phyloP scores from a whole-genome alignment of 2,329 filamentous ascomycete genomes.

The Epichloe sibirici region DNA sequence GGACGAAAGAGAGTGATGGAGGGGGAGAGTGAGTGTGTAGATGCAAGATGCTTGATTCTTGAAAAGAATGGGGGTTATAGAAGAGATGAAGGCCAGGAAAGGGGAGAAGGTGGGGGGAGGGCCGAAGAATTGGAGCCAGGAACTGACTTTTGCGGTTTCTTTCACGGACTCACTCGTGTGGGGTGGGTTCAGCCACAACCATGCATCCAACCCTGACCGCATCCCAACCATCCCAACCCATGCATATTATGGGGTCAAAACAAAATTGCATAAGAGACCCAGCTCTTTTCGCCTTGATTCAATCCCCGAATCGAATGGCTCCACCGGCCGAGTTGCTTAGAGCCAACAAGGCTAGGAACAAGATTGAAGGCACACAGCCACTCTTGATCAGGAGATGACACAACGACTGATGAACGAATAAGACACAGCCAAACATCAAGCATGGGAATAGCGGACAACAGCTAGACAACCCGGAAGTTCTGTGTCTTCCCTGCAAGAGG shows the following conservation, averaged over 20 bases:
- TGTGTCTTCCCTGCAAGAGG: too few species aligned
- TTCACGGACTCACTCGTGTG: not conserved
- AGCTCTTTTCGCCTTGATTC: not conserved
- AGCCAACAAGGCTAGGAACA: not conserved
- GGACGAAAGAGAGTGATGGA: not conserved
- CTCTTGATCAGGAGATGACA: not conserved
- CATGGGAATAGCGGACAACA: not conserved
- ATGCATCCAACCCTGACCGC: not conserved
- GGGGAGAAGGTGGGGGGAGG: slow-evolving; percentile 2
- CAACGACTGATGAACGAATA: not conserved
- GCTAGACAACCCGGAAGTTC: not conserved
- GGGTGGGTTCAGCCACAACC: not conserved
- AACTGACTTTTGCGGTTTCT: slow-evolving; percentile 1
- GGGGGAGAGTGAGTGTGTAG: not conserved
- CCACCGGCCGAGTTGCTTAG: not conserved
- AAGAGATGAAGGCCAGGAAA: slow-evolving; percentile 8
- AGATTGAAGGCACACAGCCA: slow-evolving; percentile 1
- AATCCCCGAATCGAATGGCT: not conserved
- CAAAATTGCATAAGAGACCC: too few species aligned
- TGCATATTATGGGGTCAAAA: not conserved
- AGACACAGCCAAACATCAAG: not conserved
- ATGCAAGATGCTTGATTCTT: not conserved
- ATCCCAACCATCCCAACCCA: not conserved
- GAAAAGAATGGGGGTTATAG: slow-evolving; percentile 9
- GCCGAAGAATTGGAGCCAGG: slow-evolving; percentile 3